A percentile compares a stretch with the other conserved stretches of the same genome.
Conservation (phyloP, 1,284 basidiomycete genomes). For the Peniophora sp. region DNA sequence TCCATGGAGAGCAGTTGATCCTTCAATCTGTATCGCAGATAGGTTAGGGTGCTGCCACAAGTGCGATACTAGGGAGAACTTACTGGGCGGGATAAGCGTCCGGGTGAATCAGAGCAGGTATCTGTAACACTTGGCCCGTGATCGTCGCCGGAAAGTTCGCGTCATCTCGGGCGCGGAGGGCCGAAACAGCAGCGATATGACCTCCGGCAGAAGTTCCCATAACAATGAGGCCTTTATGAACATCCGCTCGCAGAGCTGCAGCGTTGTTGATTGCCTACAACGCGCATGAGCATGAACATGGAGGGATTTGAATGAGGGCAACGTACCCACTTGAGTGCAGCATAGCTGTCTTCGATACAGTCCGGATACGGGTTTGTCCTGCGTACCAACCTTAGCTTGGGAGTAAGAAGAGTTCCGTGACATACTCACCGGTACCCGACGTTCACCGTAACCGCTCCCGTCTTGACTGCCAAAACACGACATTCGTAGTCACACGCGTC, state of each 20-base stretch:
- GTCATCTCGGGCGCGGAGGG: constrained; percentile 9
- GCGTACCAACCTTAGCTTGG: neutral
- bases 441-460: constrained; percentile 13
- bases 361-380: constrained; percentile 3
- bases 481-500: constrained; percentile 10
- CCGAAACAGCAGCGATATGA: constrained; percentile 10
- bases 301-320: neutral
- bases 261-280: constrained; percentile 5
- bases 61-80: too few species aligned
- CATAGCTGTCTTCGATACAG: constrained; percentile 7
- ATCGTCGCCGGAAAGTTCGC: neutral
- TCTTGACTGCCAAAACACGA: neutral
- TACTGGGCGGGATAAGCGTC: neutral
- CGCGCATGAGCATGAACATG: neutral
- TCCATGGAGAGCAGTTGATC: constrained; percentile 7
- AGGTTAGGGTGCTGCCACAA: too few species aligned
- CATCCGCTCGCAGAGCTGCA: constrained; percentile 2
- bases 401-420: neutral
- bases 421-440: constrained; percentile 5
- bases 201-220: constrained; percentile 11
- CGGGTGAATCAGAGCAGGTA: constrained; percentile 7
- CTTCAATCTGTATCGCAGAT: constrained; percentile 3
- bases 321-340: constrained; percentile 9
- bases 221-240: constrained; percentile 11
- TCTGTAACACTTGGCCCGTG: constrained; percentile 9